Percentiles rank a stretch among this genome's conserved stretches.
phyloP scores from a whole-genome alignment of 2,329 filamentous ascomycete genomes.

The Lizonia empirigonia region DNA sequence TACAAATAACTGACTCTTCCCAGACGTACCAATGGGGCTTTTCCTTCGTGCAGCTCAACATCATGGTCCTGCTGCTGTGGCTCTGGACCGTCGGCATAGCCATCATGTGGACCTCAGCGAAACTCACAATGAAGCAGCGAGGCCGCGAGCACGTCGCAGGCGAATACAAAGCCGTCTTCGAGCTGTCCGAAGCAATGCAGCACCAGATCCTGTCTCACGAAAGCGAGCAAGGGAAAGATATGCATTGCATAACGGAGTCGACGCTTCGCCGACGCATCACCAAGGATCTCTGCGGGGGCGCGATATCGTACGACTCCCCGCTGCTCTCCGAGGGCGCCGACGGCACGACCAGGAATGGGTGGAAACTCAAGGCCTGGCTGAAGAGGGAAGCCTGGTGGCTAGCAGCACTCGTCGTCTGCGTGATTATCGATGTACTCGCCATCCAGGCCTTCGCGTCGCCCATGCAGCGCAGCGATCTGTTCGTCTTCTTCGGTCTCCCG shows the following conservation, averaged over 20 bases:
- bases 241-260: background rate
- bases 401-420: background rate
- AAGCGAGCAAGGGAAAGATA: background rate
- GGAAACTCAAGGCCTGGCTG: background rate
- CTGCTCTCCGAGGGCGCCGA: background rate
- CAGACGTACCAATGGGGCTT: slow-evolving; percentile 32
- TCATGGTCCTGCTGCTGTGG: slow-evolving; percentile 15
- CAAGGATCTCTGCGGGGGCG: slow-evolving; percentile 7
- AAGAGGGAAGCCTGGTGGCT: slow-evolving; percentile 6
- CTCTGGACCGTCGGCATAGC: slow-evolving; percentile 23
- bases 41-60: slow-evolving; percentile 25
- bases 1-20: background rate
- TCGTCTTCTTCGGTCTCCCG: background rate
- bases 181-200: slow-evolving; percentile 24
- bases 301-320: slow-evolving; percentile 22
- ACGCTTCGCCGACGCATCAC: background rate
- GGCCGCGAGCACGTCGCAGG: slow-evolving; percentile 11
- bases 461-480: background rate
- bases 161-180: slow-evolving; percentile 24
- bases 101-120: slow-evolving; percentile 14
- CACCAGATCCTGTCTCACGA: slow-evolving; percentile 4
- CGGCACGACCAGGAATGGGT: background rate
- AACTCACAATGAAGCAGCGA: slow-evolving; percentile 6
- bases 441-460: background rate
- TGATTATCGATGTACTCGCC: background rate